Evolutionary conservation across 129 eudicot genomes (phyloP), one percentile per base, ranked within the genome.

Genomic region (Gnaphalium uliginosum): DNA sequence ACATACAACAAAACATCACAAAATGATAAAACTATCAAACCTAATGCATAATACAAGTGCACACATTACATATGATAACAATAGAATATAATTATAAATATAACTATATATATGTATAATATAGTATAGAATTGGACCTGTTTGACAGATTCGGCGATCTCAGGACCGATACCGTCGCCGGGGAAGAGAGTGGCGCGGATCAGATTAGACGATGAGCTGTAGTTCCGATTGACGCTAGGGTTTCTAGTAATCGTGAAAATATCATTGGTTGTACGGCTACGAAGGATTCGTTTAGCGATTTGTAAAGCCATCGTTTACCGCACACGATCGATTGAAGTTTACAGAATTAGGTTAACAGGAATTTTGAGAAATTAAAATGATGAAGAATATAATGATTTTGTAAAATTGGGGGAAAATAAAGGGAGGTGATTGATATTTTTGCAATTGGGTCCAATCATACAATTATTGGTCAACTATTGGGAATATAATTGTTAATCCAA

Each of bases 101-200:
- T 2, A 46, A 13, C 5, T 46, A 46, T 14, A 6, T 46, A 46
- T 15, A 46, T 11, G 18, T 46, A 39, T 37, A 70, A n/a, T 69
- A 70, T 61, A 71, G 68, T 69, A 14, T 10, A 61, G 0, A 21
- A 27, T 15, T 22, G 53, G 54, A 89, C 98, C 97, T 88, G 77
- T 80, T 90, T 94, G 41, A 94, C 98, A 25, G 98, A 87, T 53
- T 90, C 88, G 48, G 98, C 97, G 87, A 94, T 94, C 84, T 94
- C 98, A 48, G 98, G 98, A 71, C 98, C 98, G 69, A 94, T 94
- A 5, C 98, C 98, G 39, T 94, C 98, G 25, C 98, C 98, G 76
- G 98, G 98, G 37, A 94, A 94, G 59, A 94, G 90, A 46, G 98
- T 94, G 75, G 96, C 97, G 62, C 85, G 84, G 81, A 94, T 94